Evolutionary conservation across 257 asterid species (phyloP), one percentile per base, ranked within the genome.

Genomic region (Nicotiana paniculata): DNA sequence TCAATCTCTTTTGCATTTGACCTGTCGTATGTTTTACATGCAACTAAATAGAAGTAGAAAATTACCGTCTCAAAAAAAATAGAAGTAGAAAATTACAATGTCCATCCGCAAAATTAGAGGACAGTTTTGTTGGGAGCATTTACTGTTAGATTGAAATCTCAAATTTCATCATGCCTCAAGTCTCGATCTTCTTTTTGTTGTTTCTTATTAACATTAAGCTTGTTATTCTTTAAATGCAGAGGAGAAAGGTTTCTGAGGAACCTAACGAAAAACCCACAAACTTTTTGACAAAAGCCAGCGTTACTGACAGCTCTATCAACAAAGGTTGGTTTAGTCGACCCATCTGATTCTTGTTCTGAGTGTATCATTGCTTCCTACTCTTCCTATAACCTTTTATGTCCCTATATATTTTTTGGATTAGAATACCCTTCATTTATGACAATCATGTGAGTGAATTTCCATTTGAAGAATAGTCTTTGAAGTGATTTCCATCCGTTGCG

Each of bases 261-360:
- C 39, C 9, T 59, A 75, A 83, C 32, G 84, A 83, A 46, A 88
- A 86, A 7, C 91, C 96, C 17, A 87, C 92, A 13, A 90, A 90
- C 84, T 26, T 83, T n/a, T 79, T 88, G 77, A 86, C 89, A 16
- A 81, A 85, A 58, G 82, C 80, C 67, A 68, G 70, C 70, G 81
- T 33, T 65, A 46, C 6, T 55, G 91, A 82, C 79, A 69, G 82
- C 85, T 82, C 87, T 13, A 85, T 32, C 24, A 85, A 81, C 80
- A 80, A 21, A 88, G 90, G 94, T 91, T 66, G 55, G 89, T 86
- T 64, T 62, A 79, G 67, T 21, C 63, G 32, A 58, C 51, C 81
- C 54, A 33, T 82, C 77, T 65, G 54, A 80, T 85, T 66, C 76
- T 43, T 59, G 13, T 26, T 48, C 62, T 7, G 26, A 51, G 26